Evolutionary conservation across 1,284 basidiomycete species (phyloP).

Genomic region (Pseudomicrostroma phylloplanum): DNA sequence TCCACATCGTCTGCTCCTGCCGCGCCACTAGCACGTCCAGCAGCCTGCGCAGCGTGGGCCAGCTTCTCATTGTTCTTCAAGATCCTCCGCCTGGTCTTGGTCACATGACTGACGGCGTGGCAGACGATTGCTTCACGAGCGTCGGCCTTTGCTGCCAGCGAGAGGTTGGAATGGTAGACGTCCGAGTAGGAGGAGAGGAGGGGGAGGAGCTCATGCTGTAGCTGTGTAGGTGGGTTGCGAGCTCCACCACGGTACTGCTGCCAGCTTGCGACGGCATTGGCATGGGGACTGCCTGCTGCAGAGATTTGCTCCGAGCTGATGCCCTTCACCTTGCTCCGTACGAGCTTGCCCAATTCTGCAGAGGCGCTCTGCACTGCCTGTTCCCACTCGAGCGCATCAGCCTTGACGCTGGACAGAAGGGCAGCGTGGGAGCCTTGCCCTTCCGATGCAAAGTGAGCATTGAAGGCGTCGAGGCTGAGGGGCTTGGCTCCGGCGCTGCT

Average conservation of each 20-base stretch:
- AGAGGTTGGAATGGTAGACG: constrained; percentile 31
- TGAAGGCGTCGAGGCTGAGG: constrained; percentile 21
- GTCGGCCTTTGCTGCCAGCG: constrained; percentile 18
- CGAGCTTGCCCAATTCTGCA: background rate
- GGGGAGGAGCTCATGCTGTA: constrained; percentile 16
- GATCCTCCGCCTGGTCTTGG: constrained; percentile 81
- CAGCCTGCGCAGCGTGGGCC: constrained; percentile 50
- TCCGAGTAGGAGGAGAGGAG: constrained; percentile 34
- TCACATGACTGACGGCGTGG: constrained; percentile 43
- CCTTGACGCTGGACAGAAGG: background rate
- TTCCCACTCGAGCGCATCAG: constrained; percentile 7
- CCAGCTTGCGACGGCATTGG: constrained; percentile 24
- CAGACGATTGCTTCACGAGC: constrained; percentile 27
- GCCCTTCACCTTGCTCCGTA: background rate
- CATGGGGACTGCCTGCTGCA: constrained; percentile 23
- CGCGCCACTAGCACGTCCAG: constrained; percentile 32
- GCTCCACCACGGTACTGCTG: background rate
- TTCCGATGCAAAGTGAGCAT: constrained; percentile 28
- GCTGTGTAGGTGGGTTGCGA: constrained; percentile 17
- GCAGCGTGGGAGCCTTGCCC: constrained; percentile 25
- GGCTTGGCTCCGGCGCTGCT: background rate
- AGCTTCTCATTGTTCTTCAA: constrained; percentile 90
- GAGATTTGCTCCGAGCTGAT: background rate
- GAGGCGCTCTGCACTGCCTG: background rate
- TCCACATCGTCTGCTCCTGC: constrained; percentile 9